phyloP scores from a whole-genome alignment of 2,329 filamentous ascomycete species.

The Cordyceps fumosorosea region DNA sequence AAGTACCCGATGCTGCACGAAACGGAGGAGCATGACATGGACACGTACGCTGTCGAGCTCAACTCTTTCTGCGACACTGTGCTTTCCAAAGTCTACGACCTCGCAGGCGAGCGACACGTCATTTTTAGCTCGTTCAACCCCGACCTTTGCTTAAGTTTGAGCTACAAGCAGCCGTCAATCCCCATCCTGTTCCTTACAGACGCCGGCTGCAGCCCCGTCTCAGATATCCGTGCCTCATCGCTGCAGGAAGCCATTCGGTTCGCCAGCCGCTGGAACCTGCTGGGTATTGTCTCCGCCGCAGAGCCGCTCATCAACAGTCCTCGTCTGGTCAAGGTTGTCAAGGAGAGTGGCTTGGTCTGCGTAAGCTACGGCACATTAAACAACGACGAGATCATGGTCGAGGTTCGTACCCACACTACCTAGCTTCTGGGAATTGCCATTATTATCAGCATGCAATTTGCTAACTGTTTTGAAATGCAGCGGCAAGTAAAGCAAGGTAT shows the following conservation, averaged over 20 bases:
- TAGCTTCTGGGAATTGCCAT: neutral
- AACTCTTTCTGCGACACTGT: conserved; percentile 97
- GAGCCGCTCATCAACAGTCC: conserved; percentile 87
- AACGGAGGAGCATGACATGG: conserved; percentile 92
- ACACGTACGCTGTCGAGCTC: conserved; percentile 89
- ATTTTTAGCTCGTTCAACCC: conserved; percentile 98
- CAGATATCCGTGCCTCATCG: conserved; percentile 83
- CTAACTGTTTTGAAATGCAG: conserved; percentile 33
- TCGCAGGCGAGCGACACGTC: conserved; percentile 76
- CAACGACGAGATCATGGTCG: conserved; percentile 78
- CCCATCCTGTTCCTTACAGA: conserved; percentile 93
- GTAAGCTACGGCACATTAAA: conserved; percentile 91
- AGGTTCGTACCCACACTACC: conserved; percentile 44
- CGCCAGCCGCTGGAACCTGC: conserved; percentile 86
- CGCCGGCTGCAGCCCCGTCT: conserved; percentile 71
- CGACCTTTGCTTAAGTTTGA: conserved; percentile 87
- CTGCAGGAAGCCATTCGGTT: conserved; percentile 95
- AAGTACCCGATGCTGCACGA: conserved; percentile 99
- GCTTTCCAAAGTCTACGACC: conserved; percentile 80
- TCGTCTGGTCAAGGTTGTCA: conserved; percentile 82
- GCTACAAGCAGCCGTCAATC: conserved; percentile 95
- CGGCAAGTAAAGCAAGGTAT: conserved; percentile 91
- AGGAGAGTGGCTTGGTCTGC: conserved; percentile 88
- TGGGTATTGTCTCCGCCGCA: conserved; percentile 85
- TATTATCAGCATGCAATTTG: neutral